Conservation (phyloP, 129 eudicot species). For the Mikania micrantha region DNA sequence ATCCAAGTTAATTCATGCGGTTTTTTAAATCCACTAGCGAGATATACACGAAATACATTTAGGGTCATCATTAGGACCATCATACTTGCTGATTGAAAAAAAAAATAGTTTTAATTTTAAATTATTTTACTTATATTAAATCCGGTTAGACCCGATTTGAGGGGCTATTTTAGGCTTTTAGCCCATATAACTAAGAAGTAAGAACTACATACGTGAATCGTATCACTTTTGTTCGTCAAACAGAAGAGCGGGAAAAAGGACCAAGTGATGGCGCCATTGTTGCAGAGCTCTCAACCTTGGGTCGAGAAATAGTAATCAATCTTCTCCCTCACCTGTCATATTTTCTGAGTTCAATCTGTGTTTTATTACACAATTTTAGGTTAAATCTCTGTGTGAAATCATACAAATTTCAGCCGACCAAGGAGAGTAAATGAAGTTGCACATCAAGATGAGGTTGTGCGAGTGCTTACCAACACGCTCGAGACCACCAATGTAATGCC, state of each 20-base stretch:
- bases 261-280: constrained; percentile 72
- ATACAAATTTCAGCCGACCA: constrained; percentile 59
- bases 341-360: neutral
- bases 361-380: neutral
- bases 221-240: neutral
- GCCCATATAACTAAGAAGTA: too few species aligned
- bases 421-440: constrained; percentile 97
- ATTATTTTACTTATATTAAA: too few species aligned
- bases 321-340: neutral
- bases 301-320: constrained; percentile 84
- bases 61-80: too few species aligned
- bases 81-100: too few species aligned
- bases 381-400: neutral
- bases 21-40: too few species aligned
- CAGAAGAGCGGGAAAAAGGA: constrained; percentile 15
- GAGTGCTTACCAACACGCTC: constrained; percentile 95
- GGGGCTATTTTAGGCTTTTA: too few species aligned
- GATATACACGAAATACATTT: too few species aligned
- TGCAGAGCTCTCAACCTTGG: constrained; percentile 95
- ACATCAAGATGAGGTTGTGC: constrained; percentile 96
- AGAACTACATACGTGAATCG: too few species aligned
- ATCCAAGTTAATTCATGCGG: too few species aligned
- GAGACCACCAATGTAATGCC: constrained; percentile 67
- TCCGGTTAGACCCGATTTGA: too few species aligned
- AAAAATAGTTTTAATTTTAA: too few species aligned